These are phyloP conservation scores for Hyaloscypha variabilis DNA, from an alignment of 495 filamentous ascomycete genomes.

Conservation along the genomic window DNA sequence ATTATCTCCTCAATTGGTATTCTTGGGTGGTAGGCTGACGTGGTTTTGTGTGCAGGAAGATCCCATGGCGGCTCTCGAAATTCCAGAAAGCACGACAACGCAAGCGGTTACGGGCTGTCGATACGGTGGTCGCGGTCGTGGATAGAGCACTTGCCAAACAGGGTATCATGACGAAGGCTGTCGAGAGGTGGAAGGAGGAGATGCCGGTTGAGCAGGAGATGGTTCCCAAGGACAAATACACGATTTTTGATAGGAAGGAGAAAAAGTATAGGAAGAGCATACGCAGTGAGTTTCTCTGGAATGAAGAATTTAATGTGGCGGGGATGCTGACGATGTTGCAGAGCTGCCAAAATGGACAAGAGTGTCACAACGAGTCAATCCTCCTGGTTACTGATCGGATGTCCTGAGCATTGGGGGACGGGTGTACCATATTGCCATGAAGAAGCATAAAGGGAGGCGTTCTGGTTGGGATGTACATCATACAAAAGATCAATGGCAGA, in stretches of 20 bases:
- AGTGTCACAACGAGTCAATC: slow-evolving; percentile 89
- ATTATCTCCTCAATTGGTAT: neutral
- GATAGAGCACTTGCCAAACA: slow-evolving; percentile 73
- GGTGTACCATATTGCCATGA: slow-evolving; percentile 29
- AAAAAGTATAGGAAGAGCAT: slow-evolving; percentile 95
- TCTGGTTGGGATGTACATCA: slow-evolving; percentile 22
- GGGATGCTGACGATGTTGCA: slow-evolving; percentile 37
- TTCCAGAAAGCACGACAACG: slow-evolving; percentile 91
- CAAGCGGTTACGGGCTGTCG: slow-evolving; percentile 81
- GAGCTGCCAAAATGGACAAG: slow-evolving; percentile 96
- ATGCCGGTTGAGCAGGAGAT: slow-evolving; percentile 98
- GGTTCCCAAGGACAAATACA: slow-evolving; percentile 96
- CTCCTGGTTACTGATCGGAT: slow-evolving; percentile 78
- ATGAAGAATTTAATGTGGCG: neutral
- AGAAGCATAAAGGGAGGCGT: slow-evolving; percentile 32
- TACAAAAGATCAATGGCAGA: slow-evolving; percentile 4
- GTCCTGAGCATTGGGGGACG: slow-evolving; percentile 1
- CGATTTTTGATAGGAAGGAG: slow-evolving; percentile 94
- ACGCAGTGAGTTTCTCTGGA: slow-evolving; percentile 72
- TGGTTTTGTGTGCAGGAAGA: slow-evolving; percentile 70
- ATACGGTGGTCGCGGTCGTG: slow-evolving; percentile 76
- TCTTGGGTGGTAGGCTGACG: slow-evolving; percentile 7
- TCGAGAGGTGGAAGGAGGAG: slow-evolving; percentile 88
- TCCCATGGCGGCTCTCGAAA: slow-evolving; percentile 90
- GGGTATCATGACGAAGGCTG: slow-evolving; percentile 66